Evolutionary conservation across 2,329 filamentous ascomycete species (phyloP).

Genomic region (Botryotinia calthae): DNA sequence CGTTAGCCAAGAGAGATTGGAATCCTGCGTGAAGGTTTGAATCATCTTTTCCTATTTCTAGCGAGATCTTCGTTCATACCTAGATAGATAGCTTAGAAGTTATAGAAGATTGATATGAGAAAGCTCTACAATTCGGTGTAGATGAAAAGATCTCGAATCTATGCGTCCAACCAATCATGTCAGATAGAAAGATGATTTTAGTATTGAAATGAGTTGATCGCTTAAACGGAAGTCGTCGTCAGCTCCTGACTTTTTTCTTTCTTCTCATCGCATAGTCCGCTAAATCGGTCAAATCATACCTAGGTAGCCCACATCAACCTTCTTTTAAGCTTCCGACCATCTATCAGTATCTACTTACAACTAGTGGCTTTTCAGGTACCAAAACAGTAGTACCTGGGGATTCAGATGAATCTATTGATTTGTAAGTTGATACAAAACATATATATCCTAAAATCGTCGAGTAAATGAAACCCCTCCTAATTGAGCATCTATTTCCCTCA

Average conservation of each 20-base stretch:
- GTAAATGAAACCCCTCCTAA: background rate
- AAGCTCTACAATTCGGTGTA: background rate
- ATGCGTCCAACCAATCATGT: background rate
- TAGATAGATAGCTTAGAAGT: background rate
- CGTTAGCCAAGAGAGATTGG: background rate
- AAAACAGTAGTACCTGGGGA: background rate
- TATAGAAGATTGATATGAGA: background rate
- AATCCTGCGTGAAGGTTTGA: background rate
- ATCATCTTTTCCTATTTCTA: background rate
- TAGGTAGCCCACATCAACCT: background rate
- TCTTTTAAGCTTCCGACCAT: background rate
- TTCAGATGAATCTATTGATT: background rate
- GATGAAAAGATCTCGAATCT: background rate
- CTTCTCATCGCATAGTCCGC: background rate
- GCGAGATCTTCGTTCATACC: background rate
- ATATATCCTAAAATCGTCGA: background rate
- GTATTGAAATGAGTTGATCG: background rate
- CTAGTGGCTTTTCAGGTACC: background rate
- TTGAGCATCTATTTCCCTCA: background rate
- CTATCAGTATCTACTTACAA: background rate
- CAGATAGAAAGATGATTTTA: background rate
- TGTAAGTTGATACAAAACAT: too few relatives aligned
- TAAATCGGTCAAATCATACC: background rate
- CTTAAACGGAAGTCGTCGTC: slow-evolving; percentile 15
- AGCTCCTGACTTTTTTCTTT: background rate